Evolutionary conservation across 768 basidiomycete genomes (phyloP).

Genomic region (Lyophyllum atratum): DNA sequence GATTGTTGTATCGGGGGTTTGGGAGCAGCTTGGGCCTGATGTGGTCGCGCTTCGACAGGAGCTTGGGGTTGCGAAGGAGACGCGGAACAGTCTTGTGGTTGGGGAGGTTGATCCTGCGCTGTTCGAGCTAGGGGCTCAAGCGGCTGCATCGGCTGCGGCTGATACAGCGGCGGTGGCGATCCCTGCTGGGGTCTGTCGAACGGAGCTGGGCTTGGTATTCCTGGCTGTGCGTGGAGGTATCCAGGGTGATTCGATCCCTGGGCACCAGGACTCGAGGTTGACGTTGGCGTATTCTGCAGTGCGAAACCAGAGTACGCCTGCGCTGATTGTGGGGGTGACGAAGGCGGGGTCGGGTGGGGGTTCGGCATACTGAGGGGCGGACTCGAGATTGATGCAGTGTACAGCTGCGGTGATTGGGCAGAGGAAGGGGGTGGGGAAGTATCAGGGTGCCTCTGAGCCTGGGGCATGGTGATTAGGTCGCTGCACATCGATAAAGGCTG

Average conservation of each 20-base stretch:
- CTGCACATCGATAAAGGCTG: not conserved
- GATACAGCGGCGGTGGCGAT: not conserved
- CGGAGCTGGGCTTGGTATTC: not conserved
- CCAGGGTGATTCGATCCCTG: not conserved
- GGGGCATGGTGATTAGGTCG: conserved; percentile 9
- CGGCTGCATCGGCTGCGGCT: conserved; percentile 3
- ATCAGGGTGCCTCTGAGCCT: not conserved
- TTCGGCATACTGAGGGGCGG: not conserved
- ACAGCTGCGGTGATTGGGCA: not conserved
- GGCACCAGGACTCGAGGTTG: not conserved
- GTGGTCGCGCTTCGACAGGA: no score
- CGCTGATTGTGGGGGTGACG: not conserved
- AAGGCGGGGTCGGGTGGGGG: not conserved
- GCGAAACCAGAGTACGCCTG: not conserved
- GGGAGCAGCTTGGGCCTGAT: not conserved
- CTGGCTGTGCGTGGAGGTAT: no score
- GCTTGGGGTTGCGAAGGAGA: no score
- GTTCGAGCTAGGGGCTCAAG: not conserved
- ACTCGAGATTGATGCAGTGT: not conserved
- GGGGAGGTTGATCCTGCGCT: not conserved
- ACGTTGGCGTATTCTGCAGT: not conserved
- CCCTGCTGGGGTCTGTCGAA: not conserved
- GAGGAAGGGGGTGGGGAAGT: not conserved
- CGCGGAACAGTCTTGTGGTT: no score
- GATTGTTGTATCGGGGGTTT: not conserved